Evolutionary conservation across 1,284 basidiomycete species (phyloP).

Genomic region (Crepidotus sp.): DNA sequence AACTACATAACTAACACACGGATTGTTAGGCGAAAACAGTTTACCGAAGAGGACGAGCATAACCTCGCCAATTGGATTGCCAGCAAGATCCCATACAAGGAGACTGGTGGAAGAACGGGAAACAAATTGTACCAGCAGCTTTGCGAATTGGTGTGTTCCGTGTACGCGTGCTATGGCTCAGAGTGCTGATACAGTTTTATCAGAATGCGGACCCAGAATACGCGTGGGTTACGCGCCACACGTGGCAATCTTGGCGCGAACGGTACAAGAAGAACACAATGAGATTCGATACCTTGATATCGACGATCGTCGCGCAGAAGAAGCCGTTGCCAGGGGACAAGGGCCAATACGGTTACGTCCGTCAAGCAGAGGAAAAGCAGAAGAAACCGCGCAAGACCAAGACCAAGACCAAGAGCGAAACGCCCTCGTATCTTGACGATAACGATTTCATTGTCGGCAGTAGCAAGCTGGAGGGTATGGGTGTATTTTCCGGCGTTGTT

Average conservation of each 20-base stretch:
- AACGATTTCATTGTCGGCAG: slow-evolving; percentile 10
- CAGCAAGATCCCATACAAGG: slow-evolving; percentile 68
- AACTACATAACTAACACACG: slow-evolving; percentile 2
- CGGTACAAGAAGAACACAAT: slow-evolving; percentile 72
- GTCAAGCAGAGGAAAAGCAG: slow-evolving; percentile 55
- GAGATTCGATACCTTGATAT: slow-evolving; percentile 55
- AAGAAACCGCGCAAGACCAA: slow-evolving; percentile 48
- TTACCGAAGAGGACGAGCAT: slow-evolving; percentile 64
- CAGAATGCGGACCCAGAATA: slow-evolving; percentile 59
- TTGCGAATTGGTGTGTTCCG: slow-evolving; percentile 38
- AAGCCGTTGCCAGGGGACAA: slow-evolving; percentile 59
- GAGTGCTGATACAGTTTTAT: not conserved
- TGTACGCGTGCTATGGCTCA: not conserved
- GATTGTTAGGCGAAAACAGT: slow-evolving; percentile 57
- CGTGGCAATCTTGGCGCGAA: slow-evolving; percentile 82
- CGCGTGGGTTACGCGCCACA: slow-evolving; percentile 71
- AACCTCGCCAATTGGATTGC: slow-evolving; percentile 70
- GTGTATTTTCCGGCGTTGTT: slow-evolving; percentile 1
- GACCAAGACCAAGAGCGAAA: slow-evolving; percentile 31
- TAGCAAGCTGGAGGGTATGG: slow-evolving; percentile 4
- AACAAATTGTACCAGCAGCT: slow-evolving; percentile 68
- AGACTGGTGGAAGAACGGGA: slow-evolving; percentile 67
- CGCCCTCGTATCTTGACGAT: slow-evolving; percentile 19
- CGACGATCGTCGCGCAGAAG: slow-evolving; percentile 55
- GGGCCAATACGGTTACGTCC: slow-evolving; percentile 70